Evolutionary conservation across 192 early-diverging fungal species (phyloP), one percentile per base, ranked within the genome.

Genomic region (Coemansia javaensis): DNA sequence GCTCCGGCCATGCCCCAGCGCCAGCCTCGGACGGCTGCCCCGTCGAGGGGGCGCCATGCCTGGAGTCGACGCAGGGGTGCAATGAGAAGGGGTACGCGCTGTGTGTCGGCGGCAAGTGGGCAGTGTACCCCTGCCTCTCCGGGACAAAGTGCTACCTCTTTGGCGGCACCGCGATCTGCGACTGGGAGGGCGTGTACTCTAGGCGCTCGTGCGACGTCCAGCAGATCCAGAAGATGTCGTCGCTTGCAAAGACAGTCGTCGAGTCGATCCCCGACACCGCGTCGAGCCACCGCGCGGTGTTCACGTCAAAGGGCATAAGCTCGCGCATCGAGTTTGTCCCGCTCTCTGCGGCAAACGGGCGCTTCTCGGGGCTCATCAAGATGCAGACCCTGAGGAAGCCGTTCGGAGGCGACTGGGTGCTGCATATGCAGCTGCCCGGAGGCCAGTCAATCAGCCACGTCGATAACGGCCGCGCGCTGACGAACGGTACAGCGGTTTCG

Each of bases 71-170:
- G 0, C 57, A 60, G 12, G 65, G 53, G 0, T 68, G 65, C 31
- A 68, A 47, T 12, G 32, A 47, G 4, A 21, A 27, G 7, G 65
- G 65, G 9, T 68, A 56, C 23, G 53, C 65, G 13, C 44, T 68
- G 33, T 68, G 65, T 38, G 12, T 52, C 2, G 20, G 27, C 1
- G 53, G 53, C 0, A 68, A 44, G 41, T 68, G 65, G 65, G 27
- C 47, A 8, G 25, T 58, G 17, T 68, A 68, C 18, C 57, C 37
- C 2, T 68, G 57, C 24, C 56, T 39, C 9, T 28, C 50, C 1
- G 65, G 65, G 17, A 68, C 65, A 10, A 9, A 53, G 5, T 68
- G 65, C 35, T 60, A 48, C 22, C 36, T 68, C 5, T 15, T 40
- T 4, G 57, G 57, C 43, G 40, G 28, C 12, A 30, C 32, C 0